phyloP scores from a whole-genome alignment of 2,329 filamentous ascomycete species.

The Phoma sp. region DNA sequence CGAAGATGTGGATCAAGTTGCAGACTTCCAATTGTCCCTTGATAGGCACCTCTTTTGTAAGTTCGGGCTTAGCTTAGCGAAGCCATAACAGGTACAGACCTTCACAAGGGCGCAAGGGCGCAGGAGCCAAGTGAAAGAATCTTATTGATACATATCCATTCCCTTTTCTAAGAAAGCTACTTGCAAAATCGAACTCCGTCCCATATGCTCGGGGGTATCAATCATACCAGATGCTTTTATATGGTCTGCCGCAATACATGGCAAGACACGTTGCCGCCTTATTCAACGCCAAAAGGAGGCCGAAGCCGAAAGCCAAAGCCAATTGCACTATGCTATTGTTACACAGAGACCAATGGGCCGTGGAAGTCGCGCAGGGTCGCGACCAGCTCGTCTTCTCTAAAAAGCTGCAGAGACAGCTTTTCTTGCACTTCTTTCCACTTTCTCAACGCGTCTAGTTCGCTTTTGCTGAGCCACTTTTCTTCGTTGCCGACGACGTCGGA shows the following conservation, averaged over 20 bases:
- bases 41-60: too few species aligned
- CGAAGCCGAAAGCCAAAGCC: background rate
- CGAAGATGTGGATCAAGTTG: too few species aligned
- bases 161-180: constrained; percentile 4
- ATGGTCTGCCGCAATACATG: background rate
- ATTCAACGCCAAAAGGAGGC: constrained; percentile 8
- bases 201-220: constrained; percentile 19
- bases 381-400: constrained; percentile 82
- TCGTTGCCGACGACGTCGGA: constrained; percentile 85
- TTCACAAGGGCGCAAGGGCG: too few species aligned
- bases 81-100: too few species aligned
- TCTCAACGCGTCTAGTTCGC: constrained; percentile 73
- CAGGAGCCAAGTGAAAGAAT: background rate
- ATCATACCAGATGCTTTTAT: constrained; percentile 15
- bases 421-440: constrained; percentile 67
- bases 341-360: constrained; percentile 37
- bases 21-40: too few species aligned
- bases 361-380: constrained; percentile 74
- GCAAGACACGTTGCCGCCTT: background rate
- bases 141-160: background rate
- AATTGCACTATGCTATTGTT: constrained; percentile 4
- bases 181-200: constrained; percentile 14
- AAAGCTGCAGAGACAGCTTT: constrained; percentile 78
- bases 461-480: constrained; percentile 76
- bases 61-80: too few species aligned